Evolutionary conservation across 83 land plant species (phyloP).

Genomic region (Diphasiastrum complanatum): DNA sequence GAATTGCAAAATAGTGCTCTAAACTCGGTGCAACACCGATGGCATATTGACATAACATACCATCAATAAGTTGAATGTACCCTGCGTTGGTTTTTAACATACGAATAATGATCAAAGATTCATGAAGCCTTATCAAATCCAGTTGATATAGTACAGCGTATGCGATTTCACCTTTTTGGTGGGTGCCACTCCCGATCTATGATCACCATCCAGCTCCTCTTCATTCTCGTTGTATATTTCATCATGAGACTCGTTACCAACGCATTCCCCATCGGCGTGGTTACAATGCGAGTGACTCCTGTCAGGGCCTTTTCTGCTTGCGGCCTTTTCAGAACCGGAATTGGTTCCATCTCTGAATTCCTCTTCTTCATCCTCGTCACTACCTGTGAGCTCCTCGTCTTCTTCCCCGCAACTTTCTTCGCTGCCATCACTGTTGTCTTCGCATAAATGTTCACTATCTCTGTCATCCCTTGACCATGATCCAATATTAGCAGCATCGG

Average conservation of each 20-base stretch:
- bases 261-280: no score
- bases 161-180: no score
- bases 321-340: constrained; percentile 10
- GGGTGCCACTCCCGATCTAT: no score
- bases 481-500: background rate
- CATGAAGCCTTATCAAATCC: no score
- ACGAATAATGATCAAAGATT: no score
- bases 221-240: no score
- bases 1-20: background rate
- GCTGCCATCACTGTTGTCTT: constrained; percentile 12
- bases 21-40: background rate
- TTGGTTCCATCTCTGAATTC: constrained; percentile 21
- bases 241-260: no score
- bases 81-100: no score
- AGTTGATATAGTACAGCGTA: no score
- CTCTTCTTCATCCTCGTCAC: constrained; percentile 42
- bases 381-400: constrained; percentile 26
- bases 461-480: constrained; percentile 5
- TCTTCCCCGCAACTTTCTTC: constrained; percentile 18
- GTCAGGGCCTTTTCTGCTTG: background rate
- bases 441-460: background rate
- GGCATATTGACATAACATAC: constrained; percentile 12
- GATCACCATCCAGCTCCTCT: no score
- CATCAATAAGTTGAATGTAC: no score
- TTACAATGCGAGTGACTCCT: constrained; percentile 21